Conservation (phyloP, 2,329 filamentous ascomycete genomes). For the Nemania sp. region DNA sequence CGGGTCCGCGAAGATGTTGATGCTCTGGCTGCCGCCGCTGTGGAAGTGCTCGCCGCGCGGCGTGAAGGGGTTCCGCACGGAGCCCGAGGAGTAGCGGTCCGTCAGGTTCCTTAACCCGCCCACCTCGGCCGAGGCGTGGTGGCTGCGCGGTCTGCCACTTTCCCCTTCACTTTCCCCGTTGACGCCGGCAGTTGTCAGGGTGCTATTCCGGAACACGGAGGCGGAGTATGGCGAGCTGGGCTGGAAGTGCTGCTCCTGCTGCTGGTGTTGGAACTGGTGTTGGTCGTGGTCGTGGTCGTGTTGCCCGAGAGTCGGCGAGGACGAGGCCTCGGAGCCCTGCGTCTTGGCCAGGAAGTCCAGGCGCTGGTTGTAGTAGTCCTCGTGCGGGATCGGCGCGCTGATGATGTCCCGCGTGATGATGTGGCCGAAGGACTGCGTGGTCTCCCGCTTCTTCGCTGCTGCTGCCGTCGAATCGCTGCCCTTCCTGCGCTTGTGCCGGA, state of each 20-base stretch:
- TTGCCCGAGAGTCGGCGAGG: conserved; percentile 38
- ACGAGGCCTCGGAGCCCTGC: conserved; percentile 40
- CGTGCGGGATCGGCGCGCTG: conserved; percentile 48
- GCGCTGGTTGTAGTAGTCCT: conserved; percentile 44
- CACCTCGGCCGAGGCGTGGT: conserved; percentile 49
- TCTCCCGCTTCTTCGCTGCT: conserved; percentile 31
- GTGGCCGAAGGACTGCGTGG: conserved; percentile 46
- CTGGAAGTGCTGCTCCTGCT: conserved; percentile 36
- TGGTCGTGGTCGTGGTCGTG: conserved; percentile 14
- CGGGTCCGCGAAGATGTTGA: conserved; percentile 49
- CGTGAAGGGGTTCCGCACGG: conserved; percentile 3
- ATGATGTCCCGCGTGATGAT: conserved; percentile 44
- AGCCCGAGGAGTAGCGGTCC: conserved; percentile 30
- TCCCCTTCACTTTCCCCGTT: too few species aligned
- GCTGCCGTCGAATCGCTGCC: conserved; percentile 14
- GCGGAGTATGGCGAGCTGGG: conserved; percentile 44
- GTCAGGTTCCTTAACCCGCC: conserved; percentile 47
- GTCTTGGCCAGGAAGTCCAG: conserved; percentile 49
- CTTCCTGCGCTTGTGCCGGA: conserved; percentile 42
- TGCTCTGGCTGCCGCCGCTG: conserved; percentile 46
- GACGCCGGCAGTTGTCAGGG: not conserved
- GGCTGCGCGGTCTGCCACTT: conserved; percentile 43
- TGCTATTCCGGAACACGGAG: not conserved
- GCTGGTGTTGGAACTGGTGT: too few species aligned
- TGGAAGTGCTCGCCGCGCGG: conserved; percentile 28